These are phyloP conservation scores for Epichloe hybrida DNA, from an alignment of 2,329 filamentous ascomycete species.

Conservation along the genomic window DNA sequence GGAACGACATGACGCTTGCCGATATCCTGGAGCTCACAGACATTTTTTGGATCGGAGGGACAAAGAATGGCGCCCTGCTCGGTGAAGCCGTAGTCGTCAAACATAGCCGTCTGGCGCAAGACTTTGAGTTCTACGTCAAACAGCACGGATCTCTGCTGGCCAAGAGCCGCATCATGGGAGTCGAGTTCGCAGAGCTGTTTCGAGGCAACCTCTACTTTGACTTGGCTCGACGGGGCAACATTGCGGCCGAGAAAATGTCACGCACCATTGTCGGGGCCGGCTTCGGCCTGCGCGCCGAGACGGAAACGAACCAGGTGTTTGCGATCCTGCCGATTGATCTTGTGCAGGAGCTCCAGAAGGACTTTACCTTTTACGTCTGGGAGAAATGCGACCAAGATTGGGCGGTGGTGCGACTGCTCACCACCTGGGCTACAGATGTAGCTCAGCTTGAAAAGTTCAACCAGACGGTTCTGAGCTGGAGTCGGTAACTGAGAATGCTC, in stretches of 20 bases:
- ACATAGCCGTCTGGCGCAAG: slow-evolving; percentile 24
- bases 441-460: slow-evolving; percentile 26
- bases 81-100: slow-evolving; percentile 38
- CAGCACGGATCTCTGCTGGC: slow-evolving; percentile 36
- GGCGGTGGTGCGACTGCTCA: slow-evolving; percentile 31
- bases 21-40: slow-evolving; percentile 34
- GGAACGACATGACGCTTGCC: slow-evolving; percentile 28
- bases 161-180: slow-evolving; percentile 34
- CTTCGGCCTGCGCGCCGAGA: slow-evolving; percentile 27
- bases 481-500: background rate
- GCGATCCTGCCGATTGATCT: slow-evolving; percentile 26
- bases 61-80: slow-evolving; percentile 36
- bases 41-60: slow-evolving; percentile 41
- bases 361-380: slow-evolving; percentile 35
- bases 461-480: slow-evolving; percentile 14
- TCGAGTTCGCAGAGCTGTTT: slow-evolving; percentile 37
- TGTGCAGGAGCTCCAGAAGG: slow-evolving; percentile 25
- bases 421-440: slow-evolving; percentile 35
- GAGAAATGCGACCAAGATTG: slow-evolving; percentile 25
- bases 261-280: slow-evolving; percentile 27
- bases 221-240: slow-evolving; percentile 30
- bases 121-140: slow-evolving; percentile 38
- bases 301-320: slow-evolving; percentile 40
- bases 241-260: slow-evolving; percentile 29
- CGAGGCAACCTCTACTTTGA: slow-evolving; percentile 30